Conservation (phyloP, 2,329 filamentous ascomycete genomes). For the Ophiostoma montium region DNA sequence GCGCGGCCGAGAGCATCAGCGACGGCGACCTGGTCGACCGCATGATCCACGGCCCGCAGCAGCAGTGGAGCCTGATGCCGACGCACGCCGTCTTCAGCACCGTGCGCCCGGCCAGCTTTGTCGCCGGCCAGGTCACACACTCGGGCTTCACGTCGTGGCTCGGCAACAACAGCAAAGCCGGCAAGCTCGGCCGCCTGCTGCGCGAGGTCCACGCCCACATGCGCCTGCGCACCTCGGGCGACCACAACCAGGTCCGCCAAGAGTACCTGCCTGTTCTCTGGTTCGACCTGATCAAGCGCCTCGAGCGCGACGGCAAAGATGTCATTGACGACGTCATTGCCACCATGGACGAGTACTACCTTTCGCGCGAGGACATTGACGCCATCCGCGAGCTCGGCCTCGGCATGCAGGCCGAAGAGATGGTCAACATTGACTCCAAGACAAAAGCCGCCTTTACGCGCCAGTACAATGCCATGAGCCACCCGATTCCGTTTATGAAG, state of each 20-base stretch:
- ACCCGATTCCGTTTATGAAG: constrained; percentile 94
- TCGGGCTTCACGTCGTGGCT: constrained; percentile 83
- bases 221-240: constrained; percentile 78
- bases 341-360: constrained; percentile 92
- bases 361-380: constrained; percentile 92
- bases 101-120: constrained; percentile 76
- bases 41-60: constrained; percentile 97
- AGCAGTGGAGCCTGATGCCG: constrained; percentile 98
- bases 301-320: constrained; percentile 70
- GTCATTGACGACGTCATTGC: constrained; percentile 72
- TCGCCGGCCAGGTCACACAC: constrained; percentile 61
- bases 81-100: constrained; percentile 92
- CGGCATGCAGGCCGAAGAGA: constrained; percentile 64
- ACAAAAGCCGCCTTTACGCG: constrained; percentile 84
- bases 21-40: constrained; percentile 91
- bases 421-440: constrained; percentile 65
- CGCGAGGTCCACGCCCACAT: constrained; percentile 97
- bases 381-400: constrained; percentile 83
- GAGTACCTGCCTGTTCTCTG: constrained; percentile 86
- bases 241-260: constrained; percentile 86
- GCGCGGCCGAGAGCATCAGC: constrained; percentile 89
- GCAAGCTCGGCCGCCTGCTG: constrained; percentile 63
- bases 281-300: constrained; percentile 59
- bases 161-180: constrained; percentile 81
- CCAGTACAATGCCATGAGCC: constrained; percentile 68